Percentiles rank a stretch among this genome's conserved stretches.
These are phyloP conservation scores for Gossypioides kirkii DNA, from an alignment of 345 rosid genomes.

Conservation along the genomic window DNA sequence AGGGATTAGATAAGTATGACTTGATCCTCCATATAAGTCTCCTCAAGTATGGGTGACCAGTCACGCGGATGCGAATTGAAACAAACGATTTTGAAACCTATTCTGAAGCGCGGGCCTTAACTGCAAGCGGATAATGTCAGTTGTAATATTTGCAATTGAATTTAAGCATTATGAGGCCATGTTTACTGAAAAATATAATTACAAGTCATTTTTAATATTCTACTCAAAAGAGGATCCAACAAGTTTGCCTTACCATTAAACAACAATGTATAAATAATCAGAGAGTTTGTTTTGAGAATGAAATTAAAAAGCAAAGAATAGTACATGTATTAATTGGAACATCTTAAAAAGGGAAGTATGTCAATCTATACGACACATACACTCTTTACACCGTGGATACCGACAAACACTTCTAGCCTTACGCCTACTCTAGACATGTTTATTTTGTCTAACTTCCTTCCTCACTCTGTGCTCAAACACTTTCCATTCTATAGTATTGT, in stretches of 20 bases:
- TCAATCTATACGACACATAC: constrained; percentile 51
- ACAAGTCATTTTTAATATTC: not conserved
- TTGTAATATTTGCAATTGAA: not conserved
- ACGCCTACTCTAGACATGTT: constrained; percentile 69
- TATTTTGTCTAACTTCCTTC: constrained; percentile 85
- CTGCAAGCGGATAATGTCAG: too few species aligned
- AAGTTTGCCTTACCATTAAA: not conserved
- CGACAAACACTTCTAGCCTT: constrained; percentile 72
- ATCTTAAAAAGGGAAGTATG: not conserved
- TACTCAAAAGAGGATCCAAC: not conserved
- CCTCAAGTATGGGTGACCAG: too few species aligned
- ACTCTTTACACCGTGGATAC: constrained; percentile 75
- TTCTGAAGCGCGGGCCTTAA: too few species aligned
- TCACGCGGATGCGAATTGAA: too few species aligned
- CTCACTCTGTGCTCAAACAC: constrained; percentile 84
- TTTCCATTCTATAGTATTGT: constrained; percentile 63
- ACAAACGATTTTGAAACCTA: too few species aligned
- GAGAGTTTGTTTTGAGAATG: not conserved
- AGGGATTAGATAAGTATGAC: too few species aligned
- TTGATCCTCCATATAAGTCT: too few species aligned
- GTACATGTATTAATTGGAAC: not conserved
- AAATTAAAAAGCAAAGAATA: not conserved
- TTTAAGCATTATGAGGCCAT: not conserved
- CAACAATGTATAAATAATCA: not conserved
- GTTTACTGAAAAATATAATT: too few species aligned